These are phyloP conservation scores for Cutaneotrichosporon curvatum DNA, from an alignment of 1,284 basidiomycete species.

Conservation along the genomic window DNA sequence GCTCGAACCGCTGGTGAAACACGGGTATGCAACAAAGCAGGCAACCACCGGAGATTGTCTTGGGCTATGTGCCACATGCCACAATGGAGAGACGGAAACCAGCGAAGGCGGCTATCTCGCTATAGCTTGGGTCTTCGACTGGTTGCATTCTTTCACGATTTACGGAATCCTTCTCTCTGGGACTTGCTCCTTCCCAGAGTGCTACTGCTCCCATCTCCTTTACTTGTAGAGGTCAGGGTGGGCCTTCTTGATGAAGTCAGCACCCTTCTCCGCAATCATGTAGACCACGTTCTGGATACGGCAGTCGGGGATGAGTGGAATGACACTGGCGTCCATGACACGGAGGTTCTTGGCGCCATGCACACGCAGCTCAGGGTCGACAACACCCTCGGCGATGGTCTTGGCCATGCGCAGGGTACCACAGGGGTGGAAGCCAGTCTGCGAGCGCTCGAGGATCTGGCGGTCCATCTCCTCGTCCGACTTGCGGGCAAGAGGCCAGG, in stretches of 20 bases:
- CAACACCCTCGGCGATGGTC: constrained; percentile 56
- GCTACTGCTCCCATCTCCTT: too few relatives aligned
- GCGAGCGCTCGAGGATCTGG: constrained; percentile 37
- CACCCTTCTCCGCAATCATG: constrained; percentile 62
- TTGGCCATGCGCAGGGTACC: constrained; percentile 61
- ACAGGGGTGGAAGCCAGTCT: constrained; percentile 54
- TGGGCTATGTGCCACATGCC: too few relatives aligned
- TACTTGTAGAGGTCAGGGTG: constrained; percentile 12
- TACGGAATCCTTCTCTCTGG: too few relatives aligned
- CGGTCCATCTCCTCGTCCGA: constrained; percentile 23
- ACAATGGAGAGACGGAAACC: too few relatives aligned
- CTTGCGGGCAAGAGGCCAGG: constrained; percentile 13
- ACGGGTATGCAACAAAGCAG: too few relatives aligned
- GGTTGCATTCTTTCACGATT: too few relatives aligned
- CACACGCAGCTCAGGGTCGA: constrained; percentile 56
- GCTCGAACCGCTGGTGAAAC: too few relatives aligned
- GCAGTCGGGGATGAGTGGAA: constrained; percentile 49
- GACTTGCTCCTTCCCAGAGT: too few relatives aligned
- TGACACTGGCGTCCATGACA: constrained; percentile 47
- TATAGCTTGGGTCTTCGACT: too few relatives aligned
- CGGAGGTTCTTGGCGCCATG: constrained; percentile 54
- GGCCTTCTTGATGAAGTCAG: constrained; percentile 53
- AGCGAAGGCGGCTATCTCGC: too few relatives aligned
- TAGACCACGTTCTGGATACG: constrained; percentile 44
- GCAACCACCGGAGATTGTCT: too few relatives aligned